Base-by-base conservation (phyloP, 129 eudicot species). In the Deinandra increscens region DNA sequence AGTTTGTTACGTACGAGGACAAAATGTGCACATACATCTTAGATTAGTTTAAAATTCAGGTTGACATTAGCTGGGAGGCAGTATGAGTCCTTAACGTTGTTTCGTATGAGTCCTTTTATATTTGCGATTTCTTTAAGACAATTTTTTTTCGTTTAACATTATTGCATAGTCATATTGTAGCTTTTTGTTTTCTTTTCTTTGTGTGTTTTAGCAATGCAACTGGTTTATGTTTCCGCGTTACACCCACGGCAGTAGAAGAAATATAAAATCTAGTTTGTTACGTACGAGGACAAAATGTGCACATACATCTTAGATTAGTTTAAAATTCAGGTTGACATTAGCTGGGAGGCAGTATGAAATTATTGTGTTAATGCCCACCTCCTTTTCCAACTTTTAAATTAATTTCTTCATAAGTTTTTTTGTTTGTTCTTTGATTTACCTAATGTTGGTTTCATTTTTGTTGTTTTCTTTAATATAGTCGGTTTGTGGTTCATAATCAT, bases 261-360 rank as follows among this genome's bases (percentile, higher is more conserved):
- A n/a, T n/a, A n/a, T n/a, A n/a, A n/a, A n/a, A n/a, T n/a, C n/a
- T n/a, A n/a, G n/a, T n/a, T n/a, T n/a, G n/a, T n/a, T n/a, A n/a
- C n/a, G n/a, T 45, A 15, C 18, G 9, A 60, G 22, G 64, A 42
- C 61, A 1, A 63, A 73, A 73, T 73, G 64, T 73, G 18, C 46
- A n/a, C n/a, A n/a, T n/a, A 49, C 63, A 54, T 48, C 62, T 51
- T 60, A 39, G 48, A 71, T 69, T 77, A 62, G 18, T 39, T 49
- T 53, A 46, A 48, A 54, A 49, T 73, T 51, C 13, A 73, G 78
- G 66, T 48, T 61, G 75, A 69, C 49, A 70, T 53, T 78, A 78
- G 81, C 81, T 78, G 81, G 41, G 56, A 10, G 18, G 60, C 83
- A 68, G 64, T 56, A 65, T 58, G 68, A 55, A 56, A 75, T 59